Evolutionary conservation across 805 yeast species (phyloP), one percentile per base, ranked within the genome.

Genomic region (Kuraishia floccosa): DNA sequence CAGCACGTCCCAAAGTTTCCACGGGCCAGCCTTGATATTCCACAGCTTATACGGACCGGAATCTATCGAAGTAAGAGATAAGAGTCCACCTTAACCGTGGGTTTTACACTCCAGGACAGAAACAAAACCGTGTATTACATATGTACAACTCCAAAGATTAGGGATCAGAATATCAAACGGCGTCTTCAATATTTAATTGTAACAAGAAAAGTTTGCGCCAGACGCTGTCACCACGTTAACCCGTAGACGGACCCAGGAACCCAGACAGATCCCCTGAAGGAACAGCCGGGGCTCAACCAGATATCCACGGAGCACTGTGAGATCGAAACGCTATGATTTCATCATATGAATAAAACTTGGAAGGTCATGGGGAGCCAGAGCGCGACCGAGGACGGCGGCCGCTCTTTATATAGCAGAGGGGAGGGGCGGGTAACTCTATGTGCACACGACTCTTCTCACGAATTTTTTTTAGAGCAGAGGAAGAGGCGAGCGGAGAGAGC

Each of bases 291-390:
- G 10, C 22, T 7, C 22, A 19, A 10, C 10, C 22, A 10, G 9
- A 19, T 7, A 19, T 7, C 22, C 22, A 19, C 22, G 22, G 22
- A 19, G 22, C 9, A 10, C 7, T 7, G 22, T 7, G 9, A 10
- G 32, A 20, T 45, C 49, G 41, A 49, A 43, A 71, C 75, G 75
- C 67, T 64, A 67, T n/a, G 71, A 55, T 57, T 63, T 70, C 77
- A 70, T 70, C 77, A 70, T 67, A 42, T 57, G 52, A 57, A 67
- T 65, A 68, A 70, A 70, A 74, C 69, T 69, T 72, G 77, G 72
- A 70, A 74, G 77, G 67, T 62, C 72, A 68, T 68, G 63, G 50
- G 28, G 54, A 52, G 50, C 48, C 47, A 35, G 40, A 37, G 38
- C 22, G 22, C 22, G 22, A 19, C 9, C 7, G 22, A 19, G 10